Conservation (phyloP, 768 basidiomycete genomes). For the Gymnopilus dilepis region DNA sequence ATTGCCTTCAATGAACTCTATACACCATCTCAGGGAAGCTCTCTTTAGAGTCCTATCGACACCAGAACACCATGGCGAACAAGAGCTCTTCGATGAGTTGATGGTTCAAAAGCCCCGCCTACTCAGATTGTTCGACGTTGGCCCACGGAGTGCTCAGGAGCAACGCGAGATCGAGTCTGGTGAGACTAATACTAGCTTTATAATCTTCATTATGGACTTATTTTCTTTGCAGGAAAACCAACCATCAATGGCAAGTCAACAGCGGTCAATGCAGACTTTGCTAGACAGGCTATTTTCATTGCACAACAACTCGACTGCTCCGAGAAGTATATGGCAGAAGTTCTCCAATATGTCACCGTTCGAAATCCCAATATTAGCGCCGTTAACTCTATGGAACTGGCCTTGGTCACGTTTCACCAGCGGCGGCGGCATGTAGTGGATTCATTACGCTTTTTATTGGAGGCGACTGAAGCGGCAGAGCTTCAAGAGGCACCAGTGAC, state of each 20-base stretch:
- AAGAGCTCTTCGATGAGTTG: constrained; percentile 77
- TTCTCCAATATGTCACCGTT: constrained; percentile 67
- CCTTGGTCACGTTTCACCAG: constrained; percentile 71
- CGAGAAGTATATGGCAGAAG: constrained; percentile 76
- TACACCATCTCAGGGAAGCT: constrained; percentile 58
- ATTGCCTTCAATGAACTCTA: constrained; percentile 56
- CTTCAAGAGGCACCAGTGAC: constrained; percentile 49
- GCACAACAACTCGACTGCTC: constrained; percentile 83
- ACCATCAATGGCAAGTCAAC: constrained; percentile 67
- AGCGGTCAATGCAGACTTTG: constrained; percentile 80
- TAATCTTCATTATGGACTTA: neutral
- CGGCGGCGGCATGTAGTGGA: constrained; percentile 74
- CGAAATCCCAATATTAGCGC: constrained; percentile 68
- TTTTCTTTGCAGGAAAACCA: constrained; percentile 59
- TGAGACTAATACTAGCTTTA: constrained; percentile 31
- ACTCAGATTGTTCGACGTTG: constrained; percentile 67
- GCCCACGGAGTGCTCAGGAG: constrained; percentile 64
- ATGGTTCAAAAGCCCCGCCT: constrained; percentile 70
- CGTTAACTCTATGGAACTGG: constrained; percentile 63
- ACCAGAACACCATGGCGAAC: constrained; percentile 59
- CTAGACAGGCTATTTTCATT: constrained; percentile 76
- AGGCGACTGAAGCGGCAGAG: constrained; percentile 59
- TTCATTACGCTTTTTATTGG: constrained; percentile 71
- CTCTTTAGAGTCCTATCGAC: constrained; percentile 54
- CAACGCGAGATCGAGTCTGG: constrained; percentile 75